Conservation (phyloP, 2,329 filamentous ascomycete genomes). For the Gaeumannomyces sp. region DNA sequence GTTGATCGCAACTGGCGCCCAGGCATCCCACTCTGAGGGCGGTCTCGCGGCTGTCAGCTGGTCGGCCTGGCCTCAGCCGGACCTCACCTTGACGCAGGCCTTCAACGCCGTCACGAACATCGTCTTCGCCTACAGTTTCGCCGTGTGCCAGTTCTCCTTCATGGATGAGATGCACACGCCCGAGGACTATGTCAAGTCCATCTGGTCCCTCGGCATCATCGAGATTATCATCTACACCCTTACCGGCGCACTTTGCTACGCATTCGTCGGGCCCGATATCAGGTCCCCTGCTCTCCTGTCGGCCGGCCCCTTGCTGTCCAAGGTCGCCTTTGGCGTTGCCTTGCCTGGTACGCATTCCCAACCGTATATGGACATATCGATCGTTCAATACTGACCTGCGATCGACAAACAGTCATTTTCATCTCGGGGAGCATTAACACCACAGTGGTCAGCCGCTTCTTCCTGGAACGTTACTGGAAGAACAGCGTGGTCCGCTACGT, state of each 20-base stretch:
- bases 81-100: slow-evolving; percentile 43
- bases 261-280: slow-evolving; percentile 58
- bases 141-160: slow-evolving; percentile 45
- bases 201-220: slow-evolving; percentile 54
- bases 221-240: slow-evolving; percentile 62
- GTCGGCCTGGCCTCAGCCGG: slow-evolving; percentile 39
- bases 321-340: slow-evolving; percentile 64
- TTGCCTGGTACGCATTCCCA: too few species aligned
- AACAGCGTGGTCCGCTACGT: slow-evolving; percentile 37
- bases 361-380: too few species aligned
- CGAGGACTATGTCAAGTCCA: slow-evolving; percentile 42
- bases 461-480: slow-evolving; percentile 38
- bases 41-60: slow-evolving; percentile 19
- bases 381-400: too few species aligned
- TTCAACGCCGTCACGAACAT: slow-evolving; percentile 63
- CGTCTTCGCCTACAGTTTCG: slow-evolving; percentile 60
- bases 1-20: slow-evolving; percentile 28
- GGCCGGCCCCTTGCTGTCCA: slow-evolving; percentile 51
- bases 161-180: slow-evolving; percentile 50
- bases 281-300: slow-evolving; percentile 63
- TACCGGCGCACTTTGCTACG: slow-evolving; percentile 64
- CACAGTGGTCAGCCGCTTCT: slow-evolving; percentile 36
- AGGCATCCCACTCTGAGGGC: slow-evolving; percentile 15
- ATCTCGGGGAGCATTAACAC: slow-evolving; percentile 67
- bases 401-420: slow-evolving; percentile 68